A percentile compares a stretch with the other conserved stretches of the same genome.
These are phyloP conservation scores for Starmerella floris DNA, from an alignment of 805 yeast genomes.

Conservation along the genomic window DNA sequence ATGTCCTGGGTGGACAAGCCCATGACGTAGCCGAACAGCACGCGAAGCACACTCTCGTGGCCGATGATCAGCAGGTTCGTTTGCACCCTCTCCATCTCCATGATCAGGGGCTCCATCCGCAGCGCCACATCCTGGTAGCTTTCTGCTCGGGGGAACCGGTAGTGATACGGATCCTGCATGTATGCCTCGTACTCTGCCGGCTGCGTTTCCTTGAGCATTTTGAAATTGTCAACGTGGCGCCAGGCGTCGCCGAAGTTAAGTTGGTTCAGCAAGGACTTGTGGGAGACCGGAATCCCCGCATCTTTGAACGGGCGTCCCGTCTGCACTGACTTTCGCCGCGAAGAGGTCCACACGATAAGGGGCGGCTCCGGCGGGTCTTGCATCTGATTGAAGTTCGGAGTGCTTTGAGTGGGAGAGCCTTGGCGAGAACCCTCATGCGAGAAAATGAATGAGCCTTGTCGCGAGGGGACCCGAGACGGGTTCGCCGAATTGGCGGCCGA, in stretches of 20 bases:
- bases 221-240: constrained; percentile 38
- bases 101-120: constrained; percentile 78
- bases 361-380: constrained; percentile 18
- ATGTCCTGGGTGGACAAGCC: constrained; percentile 79
- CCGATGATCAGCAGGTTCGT: constrained; percentile 81
- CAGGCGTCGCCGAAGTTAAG: constrained; percentile 82
- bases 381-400: constrained; percentile 1
- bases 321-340: constrained; percentile 68
- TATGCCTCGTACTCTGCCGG: constrained; percentile 61
- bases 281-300: constrained; percentile 49
- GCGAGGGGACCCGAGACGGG: constrained; percentile 5
- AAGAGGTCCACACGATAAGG: constrained; percentile 90
- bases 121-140: constrained; percentile 93
- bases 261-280: constrained; percentile 73
- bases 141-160: constrained; percentile 82
- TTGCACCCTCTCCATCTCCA: constrained; percentile 81
- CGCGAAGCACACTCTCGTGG: constrained; percentile 79
- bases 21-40: constrained; percentile 88
- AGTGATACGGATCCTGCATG: constrained; percentile 75
- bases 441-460: constrained; percentile 1
- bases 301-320: constrained; percentile 58
- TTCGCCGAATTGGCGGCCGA: constrained; percentile 2
- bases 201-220: constrained; percentile 43
- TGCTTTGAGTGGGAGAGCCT: background rate
- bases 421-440: constrained; percentile 5